Evolutionary conservation across 1,139 yeast genomes (phyloP), one percentile per base, ranked within the genome.

Genomic region (Hyphopichia pseudoburtonii): DNA sequence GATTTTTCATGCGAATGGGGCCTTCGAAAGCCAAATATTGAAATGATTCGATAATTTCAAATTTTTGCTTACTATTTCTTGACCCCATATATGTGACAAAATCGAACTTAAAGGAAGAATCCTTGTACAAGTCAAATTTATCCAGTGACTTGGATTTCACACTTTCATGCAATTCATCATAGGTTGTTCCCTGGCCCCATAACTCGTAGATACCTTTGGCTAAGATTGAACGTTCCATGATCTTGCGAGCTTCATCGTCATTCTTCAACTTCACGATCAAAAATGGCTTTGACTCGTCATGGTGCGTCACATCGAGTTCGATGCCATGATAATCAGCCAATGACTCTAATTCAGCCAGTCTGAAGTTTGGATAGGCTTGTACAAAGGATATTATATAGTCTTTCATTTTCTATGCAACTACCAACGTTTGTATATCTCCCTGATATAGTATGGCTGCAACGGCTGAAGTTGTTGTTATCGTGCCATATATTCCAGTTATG

Each of bases 341-440:
- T 0, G 97, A 85, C 52, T 85, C 89, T 30, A 92, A 64, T 59
- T 92, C 98, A 0, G 96, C 87, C 33, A 63, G 59, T 36, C 98
- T 73, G 61, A 92, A 92, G 45, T 77, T 75, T 38, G 86, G 80
- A 55, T 87, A 88, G 35, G 83, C 78, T 59, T 90, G 97, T 5
- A 96, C 96, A 56, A 92, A 73, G 57, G 84, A 79, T 30, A 92
- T 70, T 42, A 92, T 62, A 57, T 88, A 92, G 41, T 75, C 72
- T 59, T 70, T 73, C 78, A 73, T 73, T 36, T 44, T 45, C n/a
- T n/a, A n/a, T n/a, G n/a, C n/a, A n/a, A n/a, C n/a, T n/a, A n/a
- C n/a, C n/a, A n/a, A n/a, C n/a, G n/a, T n/a, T n/a, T n/a, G n/a
- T n/a, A n/a, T n/a, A n/a, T n/a, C n/a, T n/a, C n/a, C n/a, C n/a